Percentiles rank a stretch among this genome's conserved stretches.
phyloP scores from a whole-genome alignment of 2,329 filamentous ascomycete genomes.

The Verticillium nonalfalfae region DNA sequence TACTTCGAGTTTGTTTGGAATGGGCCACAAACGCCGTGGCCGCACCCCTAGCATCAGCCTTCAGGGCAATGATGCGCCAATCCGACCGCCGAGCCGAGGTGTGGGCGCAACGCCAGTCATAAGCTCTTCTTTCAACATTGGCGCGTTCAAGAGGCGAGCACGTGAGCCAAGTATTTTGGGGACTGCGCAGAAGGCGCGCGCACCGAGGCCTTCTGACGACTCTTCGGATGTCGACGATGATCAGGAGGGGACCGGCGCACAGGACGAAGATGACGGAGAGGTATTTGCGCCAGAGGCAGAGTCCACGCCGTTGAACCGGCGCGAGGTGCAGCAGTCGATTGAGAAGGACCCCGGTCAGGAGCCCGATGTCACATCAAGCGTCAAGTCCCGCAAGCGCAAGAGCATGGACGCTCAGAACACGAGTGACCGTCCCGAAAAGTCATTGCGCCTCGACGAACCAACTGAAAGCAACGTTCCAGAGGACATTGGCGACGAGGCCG shows the following conservation, averaged over 20 bases:
- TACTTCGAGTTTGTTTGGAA: conserved; percentile 36
- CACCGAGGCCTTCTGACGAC: conserved; percentile 12
- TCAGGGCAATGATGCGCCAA: conserved; percentile 43
- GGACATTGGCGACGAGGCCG: background rate
- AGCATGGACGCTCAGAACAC: conserved; percentile 37
- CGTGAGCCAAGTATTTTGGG: conserved; percentile 58
- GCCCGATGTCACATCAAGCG: conserved; percentile 19
- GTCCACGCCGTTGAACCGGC: conserved; percentile 57
- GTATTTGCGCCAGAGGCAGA: conserved; percentile 59
- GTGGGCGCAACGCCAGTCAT: conserved; percentile 39
- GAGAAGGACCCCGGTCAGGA: conserved; percentile 12
- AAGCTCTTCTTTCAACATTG: conserved; percentile 47
- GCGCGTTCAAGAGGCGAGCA: conserved; percentile 48
- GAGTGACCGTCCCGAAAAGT: conserved; percentile 29
- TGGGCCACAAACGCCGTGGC: conserved; percentile 24
- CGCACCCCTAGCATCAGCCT: conserved; percentile 41
- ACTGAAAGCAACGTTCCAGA: background rate
- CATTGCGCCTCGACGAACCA: conserved; percentile 13
- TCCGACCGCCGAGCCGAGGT: conserved; percentile 45
- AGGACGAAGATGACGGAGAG: conserved; percentile 29
- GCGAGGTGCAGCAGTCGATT: conserved; percentile 27
- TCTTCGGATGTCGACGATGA: conserved; percentile 6
- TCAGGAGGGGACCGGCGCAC: conserved; percentile 4
- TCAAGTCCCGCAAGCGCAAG: conserved; percentile 49
- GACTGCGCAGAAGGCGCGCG: conserved; percentile 35